Evolutionary conservation across 257 asterid species (phyloP).

Genomic region (Paulownia fortunei): DNA sequence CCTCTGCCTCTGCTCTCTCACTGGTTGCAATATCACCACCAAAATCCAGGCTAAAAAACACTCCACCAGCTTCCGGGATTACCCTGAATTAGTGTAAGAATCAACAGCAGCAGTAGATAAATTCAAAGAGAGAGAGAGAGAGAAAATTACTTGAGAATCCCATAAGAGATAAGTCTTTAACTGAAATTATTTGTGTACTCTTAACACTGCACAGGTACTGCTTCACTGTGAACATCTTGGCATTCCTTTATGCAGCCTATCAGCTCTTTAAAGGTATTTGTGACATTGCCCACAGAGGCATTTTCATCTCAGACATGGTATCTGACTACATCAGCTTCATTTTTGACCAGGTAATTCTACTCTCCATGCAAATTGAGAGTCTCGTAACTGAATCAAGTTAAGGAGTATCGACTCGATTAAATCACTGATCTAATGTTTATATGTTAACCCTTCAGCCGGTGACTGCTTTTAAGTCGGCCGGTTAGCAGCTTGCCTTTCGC

Average conservation of each 20-base stretch:
- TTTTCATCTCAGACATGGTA: conserved; percentile 58
- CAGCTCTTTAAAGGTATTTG: conserved; percentile 63
- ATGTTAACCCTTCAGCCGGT: too few relatives aligned
- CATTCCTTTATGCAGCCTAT: conserved; percentile 49
- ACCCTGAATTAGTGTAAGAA: conserved; percentile 49
- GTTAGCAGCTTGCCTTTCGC: too few relatives aligned
- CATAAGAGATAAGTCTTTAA: not conserved
- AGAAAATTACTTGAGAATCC: not conserved
- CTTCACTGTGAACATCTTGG: conserved; percentile 44
- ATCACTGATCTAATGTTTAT: not conserved
- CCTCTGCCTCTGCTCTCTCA: conserved; percentile 55
- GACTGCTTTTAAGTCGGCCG: too few relatives aligned
- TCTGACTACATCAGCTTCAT: conserved; percentile 74
- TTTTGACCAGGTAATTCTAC: conserved; percentile 57
- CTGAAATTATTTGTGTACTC: conserved; percentile 18
- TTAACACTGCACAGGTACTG: conserved; percentile 47
- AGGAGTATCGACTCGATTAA: not conserved
- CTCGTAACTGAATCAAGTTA: not conserved
- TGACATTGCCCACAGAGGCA: conserved; percentile 58
- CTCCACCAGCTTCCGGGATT: conserved; percentile 34
- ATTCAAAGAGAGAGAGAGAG: not conserved
- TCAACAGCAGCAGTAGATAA: not conserved
- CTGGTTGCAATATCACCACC: conserved; percentile 45
- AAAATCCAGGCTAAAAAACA: conserved; percentile 12
- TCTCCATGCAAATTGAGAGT: not conserved